Conservation (phyloP, 257 asterid genomes). For the Verbena officinalis region DNA sequence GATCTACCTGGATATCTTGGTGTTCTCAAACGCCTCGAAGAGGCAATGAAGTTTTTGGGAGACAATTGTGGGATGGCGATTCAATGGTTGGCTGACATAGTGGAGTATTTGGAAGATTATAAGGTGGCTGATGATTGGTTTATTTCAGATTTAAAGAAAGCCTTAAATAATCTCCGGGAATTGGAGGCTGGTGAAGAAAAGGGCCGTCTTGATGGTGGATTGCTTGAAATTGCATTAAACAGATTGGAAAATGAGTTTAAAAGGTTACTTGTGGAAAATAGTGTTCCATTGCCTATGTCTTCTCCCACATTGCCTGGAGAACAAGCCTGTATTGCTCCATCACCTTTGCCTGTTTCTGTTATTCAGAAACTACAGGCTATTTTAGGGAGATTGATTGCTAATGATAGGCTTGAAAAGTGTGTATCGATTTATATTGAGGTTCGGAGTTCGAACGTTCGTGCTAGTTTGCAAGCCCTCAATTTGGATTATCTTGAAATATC, state of each 20-base stretch:
- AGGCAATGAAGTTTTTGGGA: slow-evolving; percentile 73
- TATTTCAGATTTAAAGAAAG: slow-evolving; percentile 62
- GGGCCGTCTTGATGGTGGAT: slow-evolving; percentile 77
- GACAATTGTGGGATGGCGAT: slow-evolving; percentile 84
- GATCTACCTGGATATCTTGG: slow-evolving; percentile 73
- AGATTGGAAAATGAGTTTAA: slow-evolving; percentile 74
- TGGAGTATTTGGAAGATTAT: slow-evolving; percentile 83
- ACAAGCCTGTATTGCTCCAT: slow-evolving; percentile 68
- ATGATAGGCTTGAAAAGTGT: slow-evolving; percentile 71
- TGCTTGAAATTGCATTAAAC: slow-evolving; percentile 66
- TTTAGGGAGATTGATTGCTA: slow-evolving; percentile 63
- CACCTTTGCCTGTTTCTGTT: slow-evolving; percentile 73
- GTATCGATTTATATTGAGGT: slow-evolving; percentile 73
- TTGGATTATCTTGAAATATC: slow-evolving; percentile 91
- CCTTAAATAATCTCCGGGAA: slow-evolving; percentile 49
- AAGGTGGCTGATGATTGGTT: slow-evolving; percentile 70
- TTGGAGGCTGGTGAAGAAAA: slow-evolving; percentile 64
- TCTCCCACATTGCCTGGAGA: slow-evolving; percentile 50
- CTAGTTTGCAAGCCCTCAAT: slow-evolving; percentile 77
- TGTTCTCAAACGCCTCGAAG: slow-evolving; percentile 77
- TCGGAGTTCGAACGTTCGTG: slow-evolving; percentile 75
- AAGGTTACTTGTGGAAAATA: slow-evolving; percentile 57
- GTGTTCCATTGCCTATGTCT: slow-evolving; percentile 72
- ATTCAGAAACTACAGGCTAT: slow-evolving; percentile 81
- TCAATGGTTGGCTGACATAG: slow-evolving; percentile 91